phyloP scores from a whole-genome alignment of 1,139 yeast genomes.

The Suhomyces guaymorum region DNA sequence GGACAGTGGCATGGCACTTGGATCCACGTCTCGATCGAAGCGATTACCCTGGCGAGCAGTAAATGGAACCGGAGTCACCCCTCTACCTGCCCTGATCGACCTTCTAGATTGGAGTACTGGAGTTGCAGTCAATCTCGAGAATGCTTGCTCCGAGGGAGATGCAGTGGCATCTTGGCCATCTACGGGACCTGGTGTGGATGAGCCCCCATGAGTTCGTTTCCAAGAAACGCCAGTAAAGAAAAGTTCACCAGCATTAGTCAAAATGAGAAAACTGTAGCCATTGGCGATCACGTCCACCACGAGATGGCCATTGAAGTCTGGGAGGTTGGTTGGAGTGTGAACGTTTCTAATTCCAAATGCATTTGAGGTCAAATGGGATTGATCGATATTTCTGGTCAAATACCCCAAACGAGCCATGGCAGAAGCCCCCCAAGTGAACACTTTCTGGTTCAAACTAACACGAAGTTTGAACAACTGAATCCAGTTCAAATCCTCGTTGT shows the following conservation, averaged over 20 bases:
- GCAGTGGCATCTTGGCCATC: conserved; percentile 19
- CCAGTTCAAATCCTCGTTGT: conserved; percentile 47
- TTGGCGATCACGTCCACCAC: conserved; percentile 62
- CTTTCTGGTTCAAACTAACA: conserved; percentile 35
- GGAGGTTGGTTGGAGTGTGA: conserved; percentile 42
- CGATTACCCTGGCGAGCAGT: conserved; percentile 7
- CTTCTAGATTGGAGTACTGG: conserved; percentile 17
- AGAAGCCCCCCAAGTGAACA: conserved; percentile 67
- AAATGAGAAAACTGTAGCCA: conserved; percentile 66
- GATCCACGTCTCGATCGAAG: conserved; percentile 12
- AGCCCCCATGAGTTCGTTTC: conserved; percentile 30
- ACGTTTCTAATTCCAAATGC: conserved; percentile 27
- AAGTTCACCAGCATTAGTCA: conserved; percentile 55
- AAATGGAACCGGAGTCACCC: conserved; percentile 11
- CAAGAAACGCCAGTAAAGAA: conserved; percentile 56
- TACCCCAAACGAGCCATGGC: conserved; percentile 61
- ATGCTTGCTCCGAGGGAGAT: conserved; percentile 10
- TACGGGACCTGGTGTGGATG: conserved; percentile 25
- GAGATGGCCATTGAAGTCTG: conserved; percentile 34
- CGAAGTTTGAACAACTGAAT: conserved; percentile 49
- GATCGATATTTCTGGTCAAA: conserved; percentile 30
- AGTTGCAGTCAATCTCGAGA: conserved; percentile 8
- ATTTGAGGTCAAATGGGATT: conserved; percentile 24
- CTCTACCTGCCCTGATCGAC: conserved; percentile 13
- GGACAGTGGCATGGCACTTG: conserved; percentile 10